Base-by-base conservation (phyloP, 352 stramenopile genomes). In the Lagenidium giganteum region DNA sequence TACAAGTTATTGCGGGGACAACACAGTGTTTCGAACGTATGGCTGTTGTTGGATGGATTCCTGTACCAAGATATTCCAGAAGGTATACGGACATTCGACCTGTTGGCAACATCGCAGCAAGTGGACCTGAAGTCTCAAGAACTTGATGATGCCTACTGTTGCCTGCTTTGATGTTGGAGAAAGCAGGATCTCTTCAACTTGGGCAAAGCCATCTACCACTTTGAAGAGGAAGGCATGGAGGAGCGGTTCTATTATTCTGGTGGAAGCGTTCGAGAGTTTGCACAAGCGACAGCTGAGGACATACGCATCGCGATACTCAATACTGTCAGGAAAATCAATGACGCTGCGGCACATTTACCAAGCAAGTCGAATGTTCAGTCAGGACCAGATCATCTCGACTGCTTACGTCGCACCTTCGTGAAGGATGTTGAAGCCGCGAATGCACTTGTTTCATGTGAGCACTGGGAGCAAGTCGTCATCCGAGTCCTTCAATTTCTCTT, bases 31-130 rank as follows among this genome's bases (percentile, higher is more conserved):
- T 13, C 3, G 20, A 40, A 54, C 12, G 29, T 57, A 2, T 54
- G 41, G 8, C 25, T 54, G 34, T 39, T 63, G 26, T 38, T 63
- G 48, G 54, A 63, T 59, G 47, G 54, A 3, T 62, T 62, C 25
- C 6, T 22, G 14, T 58, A 54, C 41, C 4, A 40, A 12, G 0
- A 52, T 24, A 26, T 58, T n/a, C 50, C 34, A 13, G n/a, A 41
- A 35, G 42, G 8, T 9, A 22, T 58, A 14, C 2, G 13, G 8
- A 42, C 24, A 4, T 53, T 47, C 8, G 13, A 27, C 5, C 7
- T 58, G 13, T 34, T 58, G 12, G 18, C 42, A 17, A 53, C 50
- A 21, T 47, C 50, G 2, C 42, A 52, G 16, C 23, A 41, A 52
- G 46, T 47, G 31, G 30, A 52, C 43, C 35, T 51, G 20, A 58